Evolutionary conservation across 2,329 filamentous ascomycete genomes (phyloP).

Genomic region (Fusarium vanettenii): DNA sequence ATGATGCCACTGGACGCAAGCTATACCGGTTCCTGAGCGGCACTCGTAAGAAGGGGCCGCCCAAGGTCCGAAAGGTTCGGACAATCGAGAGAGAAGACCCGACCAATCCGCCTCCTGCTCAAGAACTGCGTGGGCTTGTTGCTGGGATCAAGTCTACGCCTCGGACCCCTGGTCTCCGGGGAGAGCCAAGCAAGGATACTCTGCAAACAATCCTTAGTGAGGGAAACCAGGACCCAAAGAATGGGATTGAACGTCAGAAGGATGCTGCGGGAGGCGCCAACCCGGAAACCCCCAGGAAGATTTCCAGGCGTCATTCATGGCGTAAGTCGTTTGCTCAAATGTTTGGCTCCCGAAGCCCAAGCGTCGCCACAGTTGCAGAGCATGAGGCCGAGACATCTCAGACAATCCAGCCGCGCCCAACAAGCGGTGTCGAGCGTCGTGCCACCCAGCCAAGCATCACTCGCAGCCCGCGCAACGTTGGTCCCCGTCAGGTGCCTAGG

Average conservation of each 20-base stretch:
- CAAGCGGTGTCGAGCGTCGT: conserved; percentile 13
- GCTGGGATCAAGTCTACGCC: conserved; percentile 45
- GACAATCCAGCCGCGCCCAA: conserved; percentile 12
- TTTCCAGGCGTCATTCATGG: conserved; percentile 31
- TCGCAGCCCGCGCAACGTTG: conserved; percentile 1
- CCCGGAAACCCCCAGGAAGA: conserved; percentile 9
- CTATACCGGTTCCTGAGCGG: conserved; percentile 31
- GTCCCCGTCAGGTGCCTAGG: not conserved
- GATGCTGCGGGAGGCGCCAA: not conserved
- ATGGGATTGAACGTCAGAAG: conserved; percentile 9
- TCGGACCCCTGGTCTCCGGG: conserved; percentile 52
- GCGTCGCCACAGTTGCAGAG: conserved; percentile 6
- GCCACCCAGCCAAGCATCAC: not conserved
- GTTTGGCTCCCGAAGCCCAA: conserved; percentile 29
- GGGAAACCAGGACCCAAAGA: conserved; percentile 54
- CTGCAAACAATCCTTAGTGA: conserved; percentile 64
- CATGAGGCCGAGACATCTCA: conserved; percentile 5
- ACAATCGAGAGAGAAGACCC: conserved; percentile 40
- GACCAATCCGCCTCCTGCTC: conserved; percentile 37
- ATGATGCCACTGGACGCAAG: conserved; percentile 16
- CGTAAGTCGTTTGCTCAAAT: conserved; percentile 31
- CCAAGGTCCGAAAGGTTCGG: conserved; percentile 27
- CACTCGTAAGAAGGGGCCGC: conserved; percentile 33
- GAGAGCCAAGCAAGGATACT: conserved; percentile 59
- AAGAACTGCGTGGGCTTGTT: conserved; percentile 2